A percentile compares a stretch with the other conserved stretches of the same genome.
phyloP scores from a whole-genome alignment of 2,329 filamentous ascomycete genomes.

The Aspergillus uvarum region DNA sequence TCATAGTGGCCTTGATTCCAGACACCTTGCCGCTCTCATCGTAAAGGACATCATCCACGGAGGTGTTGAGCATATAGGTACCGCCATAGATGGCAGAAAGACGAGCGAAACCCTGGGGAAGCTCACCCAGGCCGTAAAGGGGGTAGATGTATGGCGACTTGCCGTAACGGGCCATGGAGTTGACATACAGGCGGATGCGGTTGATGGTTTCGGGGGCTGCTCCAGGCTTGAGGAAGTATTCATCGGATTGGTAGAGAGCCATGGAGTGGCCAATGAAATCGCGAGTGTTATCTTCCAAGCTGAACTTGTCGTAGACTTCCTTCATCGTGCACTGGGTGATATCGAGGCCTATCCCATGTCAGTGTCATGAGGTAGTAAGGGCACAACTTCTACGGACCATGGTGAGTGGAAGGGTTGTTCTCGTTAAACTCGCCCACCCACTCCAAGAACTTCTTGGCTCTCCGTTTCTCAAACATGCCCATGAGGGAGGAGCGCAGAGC shows the following conservation, averaged over 20 bases:
- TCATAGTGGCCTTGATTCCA: constrained; percentile 97
- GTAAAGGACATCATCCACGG: constrained; percentile 84
- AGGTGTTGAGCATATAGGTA: constrained; percentile 98
- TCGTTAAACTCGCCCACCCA: constrained; percentile 86
- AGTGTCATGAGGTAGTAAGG: constrained; percentile 14
- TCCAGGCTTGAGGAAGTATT: constrained; percentile 74
- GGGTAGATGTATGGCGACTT: constrained; percentile 99
- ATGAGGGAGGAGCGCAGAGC: constrained; percentile 90
- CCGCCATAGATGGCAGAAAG: constrained; percentile 97
- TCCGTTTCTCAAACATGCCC: constrained; percentile 96
- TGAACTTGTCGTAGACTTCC: constrained; percentile 98
- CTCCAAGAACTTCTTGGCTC: constrained; percentile 94
- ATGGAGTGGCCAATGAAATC: constrained; percentile 98
- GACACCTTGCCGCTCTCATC: constrained; percentile 75
- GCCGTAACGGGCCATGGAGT: constrained; percentile 95
- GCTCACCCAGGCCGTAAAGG: constrained; percentile 92
- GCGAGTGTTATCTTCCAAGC: constrained; percentile 81
- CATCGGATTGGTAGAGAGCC: constrained; percentile 90
- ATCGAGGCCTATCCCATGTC: constrained; percentile 65
- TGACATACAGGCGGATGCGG: constrained; percentile 93
- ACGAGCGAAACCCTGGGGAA: constrained; percentile 95
- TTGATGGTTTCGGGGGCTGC: constrained; percentile 80
- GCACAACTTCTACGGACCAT: constrained; percentile 60
- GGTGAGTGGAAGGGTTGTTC: constrained; percentile 81
- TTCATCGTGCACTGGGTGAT: constrained; percentile 82